phyloP scores from a whole-genome alignment of 345 rosid genomes.

The Eucalyptus urophylla region DNA sequence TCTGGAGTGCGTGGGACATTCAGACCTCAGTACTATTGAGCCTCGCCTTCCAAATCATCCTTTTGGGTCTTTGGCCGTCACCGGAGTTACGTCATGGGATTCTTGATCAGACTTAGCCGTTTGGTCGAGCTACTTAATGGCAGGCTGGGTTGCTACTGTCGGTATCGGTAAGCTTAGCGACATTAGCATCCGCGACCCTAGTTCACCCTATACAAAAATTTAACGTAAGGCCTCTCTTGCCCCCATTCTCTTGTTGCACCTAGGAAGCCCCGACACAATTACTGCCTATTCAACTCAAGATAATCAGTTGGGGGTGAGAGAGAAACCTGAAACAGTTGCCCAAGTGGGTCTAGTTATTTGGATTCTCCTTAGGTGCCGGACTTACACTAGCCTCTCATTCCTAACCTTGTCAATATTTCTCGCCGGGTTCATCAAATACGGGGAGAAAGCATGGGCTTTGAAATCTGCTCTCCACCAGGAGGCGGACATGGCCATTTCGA shows the following conservation, averaged over 20 bases:
- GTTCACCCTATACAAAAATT: too few species aligned
- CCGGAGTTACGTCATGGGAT: neutral
- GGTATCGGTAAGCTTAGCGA: neutral
- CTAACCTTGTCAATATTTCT: neutral
- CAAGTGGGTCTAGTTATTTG: constrained; percentile 8
- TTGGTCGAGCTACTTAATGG: neutral
- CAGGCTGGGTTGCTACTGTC: neutral
- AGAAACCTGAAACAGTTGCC: constrained; percentile 8
- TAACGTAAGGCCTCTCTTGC: constrained; percentile 8
- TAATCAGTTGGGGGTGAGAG: constrained; percentile 19
- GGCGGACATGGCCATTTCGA: neutral
- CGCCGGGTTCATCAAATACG: neutral
- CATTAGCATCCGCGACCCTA: neutral
- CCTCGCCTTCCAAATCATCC: neutral
- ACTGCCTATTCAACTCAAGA: constrained; percentile 31
- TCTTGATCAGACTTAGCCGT: neutral
- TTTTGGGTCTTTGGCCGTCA: neutral
- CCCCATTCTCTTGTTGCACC: constrained; percentile 23
- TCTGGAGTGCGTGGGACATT: neutral
- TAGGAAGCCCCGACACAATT: constrained; percentile 29
- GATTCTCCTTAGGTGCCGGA: neutral
- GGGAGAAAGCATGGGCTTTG: neutral
- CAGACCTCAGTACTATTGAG: neutral
- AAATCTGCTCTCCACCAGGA: neutral
- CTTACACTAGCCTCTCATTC: neutral